Base-by-base conservation (phyloP, 2,329 filamentous ascomycete species). In the Septoria petroselini region DNA sequence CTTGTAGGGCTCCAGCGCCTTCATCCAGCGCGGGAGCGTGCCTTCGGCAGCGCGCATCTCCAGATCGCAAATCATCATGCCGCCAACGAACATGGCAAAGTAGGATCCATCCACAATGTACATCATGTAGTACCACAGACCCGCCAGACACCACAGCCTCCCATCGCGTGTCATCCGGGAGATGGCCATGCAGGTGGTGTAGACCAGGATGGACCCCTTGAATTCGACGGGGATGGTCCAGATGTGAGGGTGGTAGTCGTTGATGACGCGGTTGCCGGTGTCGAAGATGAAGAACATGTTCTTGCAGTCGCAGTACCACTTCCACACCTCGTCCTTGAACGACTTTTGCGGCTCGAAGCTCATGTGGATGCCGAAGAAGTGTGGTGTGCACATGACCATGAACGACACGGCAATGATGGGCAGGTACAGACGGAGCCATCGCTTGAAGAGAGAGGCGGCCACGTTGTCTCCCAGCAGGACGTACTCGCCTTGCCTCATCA, bases 281-380 rank as follows among this genome's bases (percentile, higher is more conserved):
- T 78, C 77, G 68, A 81, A 86, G 31, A 85, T 64, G 62, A 83
- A 86, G 66, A 77, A 86, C 69, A 83, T 86, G 65, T 85, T 85
- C 63, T 86, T 86, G 62, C 80, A 72, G 62, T 86, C 80, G 52
- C 62, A 63, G 46, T 76, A 74, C 72, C 71, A 74, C 30, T 68
- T 71, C 70, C 75, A 78, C 1, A 81, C 53, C 58, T 83, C 80
- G 8, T 73, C 74, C 6, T 62, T 53, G 58, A 75, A 74, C 25
- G 58, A 77, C 3, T 55, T 55, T 52, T 76, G 65, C 8, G 68
- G 57, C 30, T 58, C 52, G 30, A 60, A 60, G 18, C 41, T 52
- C 44, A 51, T 48, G 42, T 51, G 41, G 5, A 58, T 68, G 4
- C 73, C 74, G 30, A 81, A 73, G 0, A 77, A 54, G 58, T 84